Conservation (phyloP, 345 rosid genomes). For the Raphanus raphanistrum region DNA sequence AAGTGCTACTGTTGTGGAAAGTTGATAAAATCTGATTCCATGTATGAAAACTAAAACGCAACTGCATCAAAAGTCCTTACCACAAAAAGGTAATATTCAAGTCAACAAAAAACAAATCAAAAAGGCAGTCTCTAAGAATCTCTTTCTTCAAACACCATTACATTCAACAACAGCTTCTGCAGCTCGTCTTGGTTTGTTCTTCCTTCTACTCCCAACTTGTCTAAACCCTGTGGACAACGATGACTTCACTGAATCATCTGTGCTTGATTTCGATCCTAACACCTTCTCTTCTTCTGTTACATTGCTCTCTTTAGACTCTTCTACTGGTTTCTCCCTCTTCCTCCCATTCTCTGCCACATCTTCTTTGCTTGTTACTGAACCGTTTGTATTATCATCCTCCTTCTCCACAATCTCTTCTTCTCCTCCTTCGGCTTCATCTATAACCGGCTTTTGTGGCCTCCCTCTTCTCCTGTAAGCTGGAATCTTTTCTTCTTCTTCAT, state of each 20-base stretch:
- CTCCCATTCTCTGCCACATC: conserved; percentile 49
- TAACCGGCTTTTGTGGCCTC: conserved; percentile 61
- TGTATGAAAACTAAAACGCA: conserved; percentile 29
- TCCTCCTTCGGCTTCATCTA: conserved; percentile 42
- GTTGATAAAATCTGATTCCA: conserved; percentile 11
- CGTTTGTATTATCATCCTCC: conserved; percentile 39
- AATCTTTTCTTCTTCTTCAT: conserved; percentile 72
- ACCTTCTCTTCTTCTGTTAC: conserved; percentile 57
- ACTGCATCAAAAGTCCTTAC: conserved; percentile 25
- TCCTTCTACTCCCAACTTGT: conserved; percentile 66
- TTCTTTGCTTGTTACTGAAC: conserved; percentile 43
- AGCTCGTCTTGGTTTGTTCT: conserved; percentile 80
- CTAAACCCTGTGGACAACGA: conserved; percentile 50
- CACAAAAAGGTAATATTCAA: neutral
- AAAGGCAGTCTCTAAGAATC: conserved; percentile 16
- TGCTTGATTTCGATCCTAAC: conserved; percentile 45
- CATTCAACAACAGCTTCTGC: conserved; percentile 83
- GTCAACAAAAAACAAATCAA: neutral
- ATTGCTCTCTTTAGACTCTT: conserved; percentile 48
- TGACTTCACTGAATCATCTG: conserved; percentile 48
- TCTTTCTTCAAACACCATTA: conserved; percentile 43
- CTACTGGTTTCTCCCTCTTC: conserved; percentile 54
- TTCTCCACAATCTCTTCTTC: conserved; percentile 26
- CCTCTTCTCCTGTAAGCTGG: conserved; percentile 63
- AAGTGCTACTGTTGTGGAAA: neutral